Evolutionary conservation across 148 eudicot species (phyloP).

Genomic region (Rhododendron williamsianum): DNA sequence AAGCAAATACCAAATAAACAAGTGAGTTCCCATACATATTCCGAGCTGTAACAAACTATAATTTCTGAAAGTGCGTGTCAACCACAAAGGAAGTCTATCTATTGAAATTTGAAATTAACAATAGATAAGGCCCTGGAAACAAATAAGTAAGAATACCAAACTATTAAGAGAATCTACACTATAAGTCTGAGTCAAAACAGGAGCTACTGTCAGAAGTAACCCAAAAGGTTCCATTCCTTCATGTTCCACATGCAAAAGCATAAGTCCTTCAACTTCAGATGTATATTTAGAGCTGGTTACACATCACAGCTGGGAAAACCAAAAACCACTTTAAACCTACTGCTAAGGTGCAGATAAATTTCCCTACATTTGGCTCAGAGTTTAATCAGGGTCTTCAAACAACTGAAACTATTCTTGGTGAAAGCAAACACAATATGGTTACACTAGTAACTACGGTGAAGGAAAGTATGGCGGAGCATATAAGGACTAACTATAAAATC

Average conservation of each 20-base stretch:
- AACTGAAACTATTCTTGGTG: not conserved
- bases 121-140: not conserved
- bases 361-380: not conserved
- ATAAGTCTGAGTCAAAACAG: not conserved
- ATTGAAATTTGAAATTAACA: constrained; percentile 6
- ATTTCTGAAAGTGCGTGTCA: not conserved
- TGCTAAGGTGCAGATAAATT: not conserved
- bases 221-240: not conserved
- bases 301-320: not conserved
- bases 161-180: not conserved
- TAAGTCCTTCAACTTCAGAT: not conserved
- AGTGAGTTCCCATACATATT: constrained; percentile 11
- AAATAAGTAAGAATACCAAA: not conserved
- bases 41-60: not conserved
- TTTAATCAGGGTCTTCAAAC: not conserved
- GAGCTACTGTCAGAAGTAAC: not conserved
- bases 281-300: not conserved
- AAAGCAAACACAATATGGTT: not conserved
- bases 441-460: not conserved
- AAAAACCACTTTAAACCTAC: not conserved
- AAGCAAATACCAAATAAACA: constrained; percentile 10
- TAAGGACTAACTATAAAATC: not conserved
- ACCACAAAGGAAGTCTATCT: not conserved
- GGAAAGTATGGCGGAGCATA: not conserved
- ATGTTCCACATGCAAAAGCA: not conserved